Percentiles rank a stretch among this genome's conserved stretches.
These are phyloP conservation scores for Pseudocercospora cruenta DNA, from an alignment of 2,329 filamentous ascomycete species.

Conservation along the genomic window DNA sequence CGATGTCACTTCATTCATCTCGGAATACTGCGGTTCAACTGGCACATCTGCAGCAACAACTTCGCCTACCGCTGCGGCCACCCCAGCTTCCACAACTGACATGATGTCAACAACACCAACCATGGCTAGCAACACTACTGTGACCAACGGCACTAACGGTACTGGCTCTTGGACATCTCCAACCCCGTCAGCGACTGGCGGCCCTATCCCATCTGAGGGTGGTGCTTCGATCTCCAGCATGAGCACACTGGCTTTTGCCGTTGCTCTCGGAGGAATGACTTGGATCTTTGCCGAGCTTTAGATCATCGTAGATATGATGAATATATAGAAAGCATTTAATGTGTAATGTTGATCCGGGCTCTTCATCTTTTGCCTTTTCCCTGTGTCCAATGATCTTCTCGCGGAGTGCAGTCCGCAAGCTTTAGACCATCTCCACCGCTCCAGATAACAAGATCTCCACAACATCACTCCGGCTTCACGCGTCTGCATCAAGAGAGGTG, in stretches of 20 bases:
- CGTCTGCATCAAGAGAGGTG: not conserved
- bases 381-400: not conserved
- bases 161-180: conserved; percentile 8
- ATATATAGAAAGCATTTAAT: not conserved
- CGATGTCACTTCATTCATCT: conserved; percentile 13
- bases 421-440: not conserved
- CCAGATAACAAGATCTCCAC: not conserved
- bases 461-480: not conserved
- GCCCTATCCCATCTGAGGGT: conserved; percentile 10
- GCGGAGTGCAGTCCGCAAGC: not conserved
- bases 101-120: not conserved
- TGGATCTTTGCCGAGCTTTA: conserved; percentile 29
- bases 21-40: conserved; percentile 8
- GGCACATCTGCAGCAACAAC: not conserved
- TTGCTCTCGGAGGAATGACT: conserved; percentile 25
- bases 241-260: conserved; percentile 20
- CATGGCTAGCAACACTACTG: not conserved
- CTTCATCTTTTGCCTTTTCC: not conserved
- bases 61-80: not conserved
- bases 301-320: not conserved
- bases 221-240: conserved; percentile 8
- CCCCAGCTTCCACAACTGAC: not conserved
- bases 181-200: conserved; percentile 8
- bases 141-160: not conserved
- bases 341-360: conserved; percentile 13